These are phyloP conservation scores for Myriosclerotinia curreyana DNA, from an alignment of 2,329 filamentous ascomycete species.

Conservation along the genomic window DNA sequence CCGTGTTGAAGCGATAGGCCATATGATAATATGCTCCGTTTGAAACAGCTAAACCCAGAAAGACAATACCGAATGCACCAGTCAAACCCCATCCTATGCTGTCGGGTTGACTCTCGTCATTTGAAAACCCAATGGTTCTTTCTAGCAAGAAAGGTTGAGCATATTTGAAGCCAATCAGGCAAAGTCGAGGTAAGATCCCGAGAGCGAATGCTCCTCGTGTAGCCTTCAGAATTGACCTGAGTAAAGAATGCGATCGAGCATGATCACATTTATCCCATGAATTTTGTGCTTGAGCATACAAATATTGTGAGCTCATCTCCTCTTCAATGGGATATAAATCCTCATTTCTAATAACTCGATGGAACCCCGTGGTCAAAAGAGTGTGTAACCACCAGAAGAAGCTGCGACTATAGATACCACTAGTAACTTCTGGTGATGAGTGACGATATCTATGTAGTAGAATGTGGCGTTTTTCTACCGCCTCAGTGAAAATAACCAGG, in stretches of 20 bases:
- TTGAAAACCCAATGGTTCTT: constrained; percentile 23
- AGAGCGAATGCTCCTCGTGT: constrained; percentile 25
- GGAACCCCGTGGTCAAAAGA: constrained; percentile 42
- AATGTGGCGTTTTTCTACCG: constrained; percentile 41
- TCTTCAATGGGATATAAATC: constrained; percentile 42
- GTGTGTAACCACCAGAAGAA: constrained; percentile 44
- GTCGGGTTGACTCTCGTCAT: constrained; percentile 17
- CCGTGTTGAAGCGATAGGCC: constrained; percentile 28
- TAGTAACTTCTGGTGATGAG: constrained; percentile 42
- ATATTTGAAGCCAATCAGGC: constrained; percentile 27
- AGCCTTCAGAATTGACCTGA: constrained; percentile 31
- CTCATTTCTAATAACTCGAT: constrained; percentile 39
- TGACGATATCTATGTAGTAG: constrained; percentile 37
- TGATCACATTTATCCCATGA: constrained; percentile 26
- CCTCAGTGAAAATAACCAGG: constrained; percentile 40
- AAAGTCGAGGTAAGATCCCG: constrained; percentile 25
- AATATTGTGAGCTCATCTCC: constrained; percentile 26
- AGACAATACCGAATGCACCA: constrained; percentile 29
- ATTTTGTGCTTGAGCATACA: constrained; percentile 23
- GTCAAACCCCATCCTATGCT: constrained; percentile 30
- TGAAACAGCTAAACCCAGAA: constrained; percentile 34
- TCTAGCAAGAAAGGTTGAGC: constrained; percentile 29
- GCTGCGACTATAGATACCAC: constrained; percentile 42
- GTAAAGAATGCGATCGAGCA: constrained; percentile 21
- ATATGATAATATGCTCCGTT: constrained; percentile 31